These are phyloP conservation scores for Thelonectria rubi DNA, from an alignment of 2,329 filamentous ascomycete genomes.

Conservation along the genomic window DNA sequence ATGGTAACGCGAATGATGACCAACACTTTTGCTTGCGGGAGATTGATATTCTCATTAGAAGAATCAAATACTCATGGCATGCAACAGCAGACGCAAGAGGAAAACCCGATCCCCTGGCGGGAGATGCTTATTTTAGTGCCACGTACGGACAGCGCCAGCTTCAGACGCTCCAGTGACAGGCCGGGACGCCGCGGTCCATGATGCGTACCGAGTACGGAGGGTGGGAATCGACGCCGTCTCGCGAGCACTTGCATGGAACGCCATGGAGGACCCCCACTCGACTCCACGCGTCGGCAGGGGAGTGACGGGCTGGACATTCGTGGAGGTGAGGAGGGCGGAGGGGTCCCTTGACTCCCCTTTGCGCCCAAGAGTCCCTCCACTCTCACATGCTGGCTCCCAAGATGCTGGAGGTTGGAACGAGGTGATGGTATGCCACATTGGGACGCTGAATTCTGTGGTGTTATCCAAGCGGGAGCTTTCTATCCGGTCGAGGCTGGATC, in stretches of 20 bases:
- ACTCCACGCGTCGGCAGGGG: slow-evolving; percentile 39
- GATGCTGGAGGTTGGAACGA: background rate
- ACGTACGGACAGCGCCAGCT: slow-evolving; percentile 25
- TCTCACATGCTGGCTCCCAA: slow-evolving; percentile 31
- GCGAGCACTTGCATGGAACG: slow-evolving; percentile 42
- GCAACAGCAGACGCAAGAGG: slow-evolving; percentile 24
- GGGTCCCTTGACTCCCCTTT: background rate
- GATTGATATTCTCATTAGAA: slow-evolving; percentile 36
- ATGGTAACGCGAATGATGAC: slow-evolving; percentile 6
- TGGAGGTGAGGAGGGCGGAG: slow-evolving; percentile 2
- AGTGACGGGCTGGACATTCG: slow-evolving; percentile 22
- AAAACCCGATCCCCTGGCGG: slow-evolving; percentile 31
- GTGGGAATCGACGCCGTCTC: slow-evolving; percentile 29
- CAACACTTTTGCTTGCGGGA: slow-evolving; percentile 8
- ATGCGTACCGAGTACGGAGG: slow-evolving; percentile 29
- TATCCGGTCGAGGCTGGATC: background rate
- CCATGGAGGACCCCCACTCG: slow-evolving; percentile 40
- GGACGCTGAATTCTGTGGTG: background rate
- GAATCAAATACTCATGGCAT: slow-evolving; percentile 36
- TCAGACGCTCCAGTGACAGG: slow-evolving; percentile 33
- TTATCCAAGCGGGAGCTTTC: background rate
- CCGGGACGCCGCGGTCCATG: slow-evolving; percentile 14
- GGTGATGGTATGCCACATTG: background rate
- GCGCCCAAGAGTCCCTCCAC: slow-evolving; percentile 15
- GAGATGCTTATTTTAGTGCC: slow-evolving; percentile 42